Evolutionary conservation across 495 filamentous ascomycete genomes (phyloP).

Genomic region (Astrothelium subdiscretum): DNA sequence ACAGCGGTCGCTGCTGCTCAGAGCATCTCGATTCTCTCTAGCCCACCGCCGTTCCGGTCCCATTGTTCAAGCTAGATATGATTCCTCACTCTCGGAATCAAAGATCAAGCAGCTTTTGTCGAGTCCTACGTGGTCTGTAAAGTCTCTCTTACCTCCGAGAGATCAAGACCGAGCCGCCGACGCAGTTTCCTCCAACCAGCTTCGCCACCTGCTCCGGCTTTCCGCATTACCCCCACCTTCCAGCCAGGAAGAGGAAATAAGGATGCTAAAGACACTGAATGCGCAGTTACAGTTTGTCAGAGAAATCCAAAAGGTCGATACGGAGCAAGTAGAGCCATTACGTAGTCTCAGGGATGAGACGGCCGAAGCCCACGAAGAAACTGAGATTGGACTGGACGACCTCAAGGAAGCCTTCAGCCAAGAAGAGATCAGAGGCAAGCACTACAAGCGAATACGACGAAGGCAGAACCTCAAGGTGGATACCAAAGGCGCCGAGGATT

Average conservation of each 20-base stretch:
- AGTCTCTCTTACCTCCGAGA: constrained; percentile 52
- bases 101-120: constrained; percentile 49
- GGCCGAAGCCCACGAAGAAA: constrained; percentile 38
- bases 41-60: not conserved
- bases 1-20: not conserved
- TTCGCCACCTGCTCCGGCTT: constrained; percentile 80
- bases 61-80: not conserved
- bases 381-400: constrained; percentile 39
- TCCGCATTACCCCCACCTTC: constrained; percentile 73
- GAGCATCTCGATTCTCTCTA: not conserved
- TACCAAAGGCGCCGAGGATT: constrained; percentile 38
- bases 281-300: constrained; percentile 84
- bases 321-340: constrained; percentile 56
- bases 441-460: constrained; percentile 30
- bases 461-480: constrained; percentile 22
- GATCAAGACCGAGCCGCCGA: constrained; percentile 24
- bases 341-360: constrained; percentile 75
- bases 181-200: constrained; percentile 40
- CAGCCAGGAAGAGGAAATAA: constrained; percentile 41
- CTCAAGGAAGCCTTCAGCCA: constrained; percentile 41
- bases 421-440: constrained; percentile 43
- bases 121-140: constrained; percentile 75
- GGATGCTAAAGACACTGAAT: constrained; percentile 61
- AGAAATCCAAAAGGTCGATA: constrained; percentile 71
- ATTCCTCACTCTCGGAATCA: not conserved